Evolutionary conservation across 2,329 filamentous ascomycete species (phyloP).

Genomic region (Basipetospora chlamydospora): DNA sequence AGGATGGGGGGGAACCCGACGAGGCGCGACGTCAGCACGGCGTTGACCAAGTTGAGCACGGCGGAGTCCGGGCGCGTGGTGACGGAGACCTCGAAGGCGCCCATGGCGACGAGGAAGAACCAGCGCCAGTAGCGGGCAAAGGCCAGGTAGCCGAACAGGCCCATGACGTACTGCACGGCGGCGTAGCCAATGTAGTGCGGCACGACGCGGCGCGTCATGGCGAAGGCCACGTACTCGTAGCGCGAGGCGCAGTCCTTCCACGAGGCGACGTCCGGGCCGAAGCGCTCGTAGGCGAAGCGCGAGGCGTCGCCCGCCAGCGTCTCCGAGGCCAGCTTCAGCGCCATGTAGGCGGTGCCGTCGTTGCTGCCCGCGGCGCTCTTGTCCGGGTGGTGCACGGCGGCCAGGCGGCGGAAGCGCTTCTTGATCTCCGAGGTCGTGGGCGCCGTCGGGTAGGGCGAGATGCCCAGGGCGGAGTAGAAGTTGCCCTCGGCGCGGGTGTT

Average conservation of each 20-base stretch:
- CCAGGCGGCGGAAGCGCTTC: slow-evolving; percentile 67
- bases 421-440: slow-evolving; percentile 68
- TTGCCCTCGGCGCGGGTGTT: slow-evolving; percentile 56
- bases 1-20: slow-evolving; percentile 48
- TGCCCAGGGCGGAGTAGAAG: slow-evolving; percentile 66
- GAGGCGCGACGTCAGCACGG: slow-evolving; percentile 19
- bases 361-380: slow-evolving; percentile 39
- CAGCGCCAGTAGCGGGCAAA: slow-evolving; percentile 54
- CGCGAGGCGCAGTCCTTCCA: slow-evolving; percentile 56
- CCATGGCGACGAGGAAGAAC: slow-evolving; percentile 38
- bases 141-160: slow-evolving; percentile 51
- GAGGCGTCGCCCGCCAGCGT: slow-evolving; percentile 61
- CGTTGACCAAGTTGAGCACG: slow-evolving; percentile 27
- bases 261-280: slow-evolving; percentile 55
- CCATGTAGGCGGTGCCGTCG: slow-evolving; percentile 46
- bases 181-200: slow-evolving; percentile 48
- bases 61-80: slow-evolving; percentile 41
- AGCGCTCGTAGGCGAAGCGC: slow-evolving; percentile 80
- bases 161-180: slow-evolving; percentile 43
- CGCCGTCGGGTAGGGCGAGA: slow-evolving; percentile 49
- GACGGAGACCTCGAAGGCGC: slow-evolving; percentile 40
- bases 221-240: slow-evolving; percentile 57
- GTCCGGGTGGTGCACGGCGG: slow-evolving; percentile 66
- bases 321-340: slow-evolving; percentile 72
- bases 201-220: slow-evolving; percentile 40